Base-by-base conservation (phyloP, 2,329 filamentous ascomycete species). In the Trichoderma simmonsii region DNA sequence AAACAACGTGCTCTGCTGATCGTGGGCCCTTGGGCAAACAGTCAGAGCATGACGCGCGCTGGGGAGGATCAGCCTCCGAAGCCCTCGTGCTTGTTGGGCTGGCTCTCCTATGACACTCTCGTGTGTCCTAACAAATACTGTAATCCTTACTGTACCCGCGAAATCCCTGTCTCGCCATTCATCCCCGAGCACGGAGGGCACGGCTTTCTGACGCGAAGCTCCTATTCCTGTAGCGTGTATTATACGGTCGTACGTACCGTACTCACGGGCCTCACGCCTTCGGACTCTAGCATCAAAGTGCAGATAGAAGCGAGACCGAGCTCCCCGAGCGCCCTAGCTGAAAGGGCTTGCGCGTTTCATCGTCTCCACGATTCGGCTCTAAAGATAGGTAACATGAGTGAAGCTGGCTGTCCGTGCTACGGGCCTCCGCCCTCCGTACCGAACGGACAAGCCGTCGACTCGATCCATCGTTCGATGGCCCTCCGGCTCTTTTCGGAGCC, bases 301-400 rank as follows among this genome's bases (percentile, higher is more conserved):
- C 48, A 66, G 36, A 60, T 18, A 9, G 34, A 70, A 54, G 66
- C 66, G 66, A 70, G 39, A 36, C 66, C 66, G 57, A 70, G 39
- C 34, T 48, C 21, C 21, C 39, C 36, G 57, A 32, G 26, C 26
- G 14, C 24, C 43, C 26, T 24, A 36, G 43, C 18, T 34, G 43
- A 26, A 26, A 32, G 36, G 66, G 66, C 66, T 62, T 60, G 66
- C 66, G 66, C 66, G 66, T 70, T 70, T 51, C 57, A 36, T 48
- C 36, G 56, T 62, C 66, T 62, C 66, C 66, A 61, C 66, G 66
- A 70, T 70, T 62, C 57, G 66, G 57, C 28, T 51, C 57, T 54
- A 48, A 70, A 62, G 43, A 56, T 32, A 51, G 57, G 36, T 24
- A 62, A 54, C 48, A 34, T 57, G 57, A 57, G 21, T 48, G 39